A percentile compares a stretch with the other conserved stretches of the same genome.
These are phyloP conservation scores for Thinopyrum elongatum DNA, from an alignment of 176 grass and related monocot species.

Conservation along the genomic window DNA sequence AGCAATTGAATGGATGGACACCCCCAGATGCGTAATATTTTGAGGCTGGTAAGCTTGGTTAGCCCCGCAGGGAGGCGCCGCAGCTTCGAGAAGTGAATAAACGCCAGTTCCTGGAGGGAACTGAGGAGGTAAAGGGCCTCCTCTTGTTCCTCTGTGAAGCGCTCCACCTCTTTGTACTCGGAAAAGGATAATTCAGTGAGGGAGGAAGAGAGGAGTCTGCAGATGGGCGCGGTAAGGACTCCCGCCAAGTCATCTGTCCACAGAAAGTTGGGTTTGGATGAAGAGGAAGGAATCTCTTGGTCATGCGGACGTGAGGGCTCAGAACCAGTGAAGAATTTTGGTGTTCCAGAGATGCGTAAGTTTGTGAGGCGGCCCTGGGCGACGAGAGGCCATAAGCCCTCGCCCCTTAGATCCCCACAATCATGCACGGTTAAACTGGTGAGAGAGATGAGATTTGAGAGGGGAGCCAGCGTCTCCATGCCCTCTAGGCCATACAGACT, in stretches of 20 bases:
- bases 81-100: fast-evolving
- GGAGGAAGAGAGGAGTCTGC: background rate
- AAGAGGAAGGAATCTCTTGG: background rate
- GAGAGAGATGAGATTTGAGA: slow-evolving; percentile 17
- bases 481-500: fast-evolving
- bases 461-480: background rate
- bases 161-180: fast-evolving
- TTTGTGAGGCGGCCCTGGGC: background rate
- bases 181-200: fast-evolving
- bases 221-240: background rate
- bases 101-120: background rate
- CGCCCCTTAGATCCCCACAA: background rate
- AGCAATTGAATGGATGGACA: background rate
- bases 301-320: background rate
- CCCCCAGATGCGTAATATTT: fast-evolving
- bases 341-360: fast-evolving
- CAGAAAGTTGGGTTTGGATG: background rate
- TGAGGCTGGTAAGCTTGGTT: background rate
- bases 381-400: background rate
- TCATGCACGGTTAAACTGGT: fast-evolving
- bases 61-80: background rate
- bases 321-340: background rate
- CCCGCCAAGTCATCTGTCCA: background rate
- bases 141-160: background rate
- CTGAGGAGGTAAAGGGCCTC: background rate